Evolutionary conservation across 208 protist genomes (phyloP).

Genomic region (Herpetomonas tarakana): DNA sequence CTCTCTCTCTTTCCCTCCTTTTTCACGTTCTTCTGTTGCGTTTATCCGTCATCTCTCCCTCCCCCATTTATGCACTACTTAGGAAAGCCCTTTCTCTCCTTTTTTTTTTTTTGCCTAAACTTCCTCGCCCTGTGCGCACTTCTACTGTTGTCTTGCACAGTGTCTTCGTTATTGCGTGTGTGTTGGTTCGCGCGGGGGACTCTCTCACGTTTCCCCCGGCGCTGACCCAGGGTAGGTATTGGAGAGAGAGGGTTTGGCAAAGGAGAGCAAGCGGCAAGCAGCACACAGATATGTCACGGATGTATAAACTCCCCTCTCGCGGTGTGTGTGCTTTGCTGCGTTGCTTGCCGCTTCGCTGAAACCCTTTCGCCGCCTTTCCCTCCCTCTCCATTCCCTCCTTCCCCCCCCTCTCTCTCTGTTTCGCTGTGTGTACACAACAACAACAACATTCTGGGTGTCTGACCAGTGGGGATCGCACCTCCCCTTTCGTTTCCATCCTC

Average conservation of each 20-base stretch:
- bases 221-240: too few species aligned
- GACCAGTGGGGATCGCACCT: too few species aligned
- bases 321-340: too few species aligned
- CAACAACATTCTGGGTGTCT: neutral
- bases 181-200: too few species aligned
- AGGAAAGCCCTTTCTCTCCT: conserved; percentile 12
- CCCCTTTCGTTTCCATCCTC: too few species aligned
- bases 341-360: too few species aligned
- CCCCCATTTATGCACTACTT: neutral
- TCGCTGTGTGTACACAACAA: neutral
- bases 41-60: neutral
- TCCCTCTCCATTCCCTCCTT: conserved; percentile 4
- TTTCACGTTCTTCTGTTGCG: conserved; percentile 1
- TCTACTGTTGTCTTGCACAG: neutral
- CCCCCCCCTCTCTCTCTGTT: neutral
- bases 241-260: too few species aligned
- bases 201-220: too few species aligned
- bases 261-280: too few species aligned
- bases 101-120: conserved; percentile 6
- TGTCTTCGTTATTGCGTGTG: too few species aligned
- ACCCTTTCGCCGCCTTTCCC: neutral
- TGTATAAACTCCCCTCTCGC: too few species aligned
- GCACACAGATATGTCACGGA: too few species aligned
- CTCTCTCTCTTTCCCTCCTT: conserved; percentile 1
- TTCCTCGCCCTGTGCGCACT: neutral